phyloP scores from a whole-genome alignment of 2,329 filamentous ascomycete species.

The Metarhizium robertsii region DNA sequence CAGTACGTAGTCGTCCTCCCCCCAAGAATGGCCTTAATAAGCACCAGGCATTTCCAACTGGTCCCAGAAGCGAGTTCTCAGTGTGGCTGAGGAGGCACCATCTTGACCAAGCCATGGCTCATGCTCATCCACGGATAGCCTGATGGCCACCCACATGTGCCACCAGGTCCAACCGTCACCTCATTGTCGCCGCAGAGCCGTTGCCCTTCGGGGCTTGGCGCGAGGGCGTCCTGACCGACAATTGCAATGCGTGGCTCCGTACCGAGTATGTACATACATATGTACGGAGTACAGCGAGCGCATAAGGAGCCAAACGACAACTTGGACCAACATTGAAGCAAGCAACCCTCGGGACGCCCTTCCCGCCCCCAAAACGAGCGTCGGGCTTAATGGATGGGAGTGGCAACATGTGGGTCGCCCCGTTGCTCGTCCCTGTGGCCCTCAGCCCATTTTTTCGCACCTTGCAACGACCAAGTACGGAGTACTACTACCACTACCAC shows the following conservation, averaged over 20 bases:
- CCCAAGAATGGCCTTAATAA: not conserved
- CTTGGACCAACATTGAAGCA: not conserved
- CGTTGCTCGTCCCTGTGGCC: not conserved
- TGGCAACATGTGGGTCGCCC: not conserved
- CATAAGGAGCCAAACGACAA: not conserved
- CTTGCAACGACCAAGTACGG: not conserved
- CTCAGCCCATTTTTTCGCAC: not conserved
- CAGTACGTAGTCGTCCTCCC: not conserved
- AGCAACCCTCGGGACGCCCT: not conserved
- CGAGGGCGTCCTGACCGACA: not conserved
- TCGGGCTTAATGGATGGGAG: too few species aligned
- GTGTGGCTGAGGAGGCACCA: not conserved
- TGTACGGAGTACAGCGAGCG: too few species aligned
- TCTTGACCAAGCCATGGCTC: not conserved
- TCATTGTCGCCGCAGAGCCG: too few species aligned
- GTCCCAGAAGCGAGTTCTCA: not conserved
- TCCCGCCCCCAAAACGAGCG: not conserved
- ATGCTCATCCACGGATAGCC: not conserved
- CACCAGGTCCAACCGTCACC: too few species aligned
- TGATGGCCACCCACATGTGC: too few species aligned
- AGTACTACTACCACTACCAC: too few species aligned
- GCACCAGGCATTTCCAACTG: not conserved
- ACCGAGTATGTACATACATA: too few species aligned
- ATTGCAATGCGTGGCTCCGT: not conserved
- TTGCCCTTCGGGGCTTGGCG: not conserved